A percentile compares a stretch with the other conserved stretches of the same genome.
phyloP scores from a whole-genome alignment of 148 eudicot species.

The Camellia granthamiana region DNA sequence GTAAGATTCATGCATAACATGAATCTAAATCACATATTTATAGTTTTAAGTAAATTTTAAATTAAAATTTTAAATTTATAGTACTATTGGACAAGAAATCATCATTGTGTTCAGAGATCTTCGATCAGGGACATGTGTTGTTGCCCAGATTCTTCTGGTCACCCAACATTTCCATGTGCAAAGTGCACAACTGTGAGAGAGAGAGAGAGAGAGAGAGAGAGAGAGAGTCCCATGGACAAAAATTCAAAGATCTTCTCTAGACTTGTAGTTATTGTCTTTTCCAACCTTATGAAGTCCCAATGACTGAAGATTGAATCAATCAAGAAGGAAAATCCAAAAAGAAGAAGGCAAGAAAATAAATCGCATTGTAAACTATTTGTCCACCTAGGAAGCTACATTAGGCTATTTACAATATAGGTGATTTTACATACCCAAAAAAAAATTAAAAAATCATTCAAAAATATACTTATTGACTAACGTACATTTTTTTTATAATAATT shows the following conservation, averaged over 20 bases:
- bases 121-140: slow-evolving; percentile 4
- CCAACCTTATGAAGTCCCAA: slow-evolving; percentile 1
- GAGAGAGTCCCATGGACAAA: neutral
- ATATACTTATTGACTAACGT: too few relatives aligned
- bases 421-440: too few relatives aligned
- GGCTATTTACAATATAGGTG: too few relatives aligned
- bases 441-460: too few relatives aligned
- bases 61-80: too few relatives aligned
- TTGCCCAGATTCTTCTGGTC: slow-evolving; percentile 13
- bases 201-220: slow-evolving; percentile 11
- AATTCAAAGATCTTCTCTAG: neutral
- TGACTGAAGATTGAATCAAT: neutral
- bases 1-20: too few relatives aligned
- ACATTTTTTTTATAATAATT: too few relatives aligned
- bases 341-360: slow-evolving; percentile 2
- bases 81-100: too few relatives aligned
- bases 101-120: neutral
- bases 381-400: too few relatives aligned
- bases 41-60: too few relatives aligned
- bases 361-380: too few relatives aligned
- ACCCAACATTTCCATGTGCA: slow-evolving; percentile 17
- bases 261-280: neutral
- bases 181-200: neutral
- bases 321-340: neutral
- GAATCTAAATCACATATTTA: too few relatives aligned